phyloP scores from a whole-genome alignment of 75 land plant species.

The Chamaecyparis obtusa region DNA sequence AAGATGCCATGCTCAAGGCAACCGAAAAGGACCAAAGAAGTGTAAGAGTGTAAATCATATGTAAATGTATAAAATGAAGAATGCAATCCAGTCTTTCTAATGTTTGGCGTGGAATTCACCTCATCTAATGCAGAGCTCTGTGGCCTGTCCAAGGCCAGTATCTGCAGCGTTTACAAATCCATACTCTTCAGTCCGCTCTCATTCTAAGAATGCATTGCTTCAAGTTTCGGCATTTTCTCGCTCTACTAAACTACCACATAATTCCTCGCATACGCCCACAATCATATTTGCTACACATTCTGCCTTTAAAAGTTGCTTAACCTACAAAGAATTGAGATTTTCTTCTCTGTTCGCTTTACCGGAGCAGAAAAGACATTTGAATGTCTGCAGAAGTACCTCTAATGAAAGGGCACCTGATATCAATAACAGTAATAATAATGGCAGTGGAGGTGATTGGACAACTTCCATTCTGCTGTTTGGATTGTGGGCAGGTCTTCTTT shows the following conservation, averaged over 20 bases:
- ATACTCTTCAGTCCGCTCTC: neutral
- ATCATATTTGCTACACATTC: neutral
- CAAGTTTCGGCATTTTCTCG: neutral
- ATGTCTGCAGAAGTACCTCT: neutral
- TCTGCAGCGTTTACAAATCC: neutral
- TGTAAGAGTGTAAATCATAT: no score
- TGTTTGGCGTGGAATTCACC: neutral
- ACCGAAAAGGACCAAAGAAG: no score
- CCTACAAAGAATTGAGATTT: neutral
- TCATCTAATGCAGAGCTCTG: neutral
- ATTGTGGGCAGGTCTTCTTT: conserved; percentile 58
- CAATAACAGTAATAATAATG: neutral
- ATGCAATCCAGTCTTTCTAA: neutral
- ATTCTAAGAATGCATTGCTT: neutral
- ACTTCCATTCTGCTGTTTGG: conserved; percentile 57
- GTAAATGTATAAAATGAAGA: neutral
- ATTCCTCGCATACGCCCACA: neutral
- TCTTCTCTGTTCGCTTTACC: neutral
- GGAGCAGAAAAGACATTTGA: neutral
- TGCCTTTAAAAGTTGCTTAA: neutral
- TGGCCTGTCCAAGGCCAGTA: neutral
- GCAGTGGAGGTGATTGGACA: conserved; percentile 46
- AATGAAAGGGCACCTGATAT: neutral
- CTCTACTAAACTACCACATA: neutral
- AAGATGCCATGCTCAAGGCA: no score